Conservation (phyloP, 2,329 filamentous ascomycete species). For the Ophioceras dolichostomum region DNA sequence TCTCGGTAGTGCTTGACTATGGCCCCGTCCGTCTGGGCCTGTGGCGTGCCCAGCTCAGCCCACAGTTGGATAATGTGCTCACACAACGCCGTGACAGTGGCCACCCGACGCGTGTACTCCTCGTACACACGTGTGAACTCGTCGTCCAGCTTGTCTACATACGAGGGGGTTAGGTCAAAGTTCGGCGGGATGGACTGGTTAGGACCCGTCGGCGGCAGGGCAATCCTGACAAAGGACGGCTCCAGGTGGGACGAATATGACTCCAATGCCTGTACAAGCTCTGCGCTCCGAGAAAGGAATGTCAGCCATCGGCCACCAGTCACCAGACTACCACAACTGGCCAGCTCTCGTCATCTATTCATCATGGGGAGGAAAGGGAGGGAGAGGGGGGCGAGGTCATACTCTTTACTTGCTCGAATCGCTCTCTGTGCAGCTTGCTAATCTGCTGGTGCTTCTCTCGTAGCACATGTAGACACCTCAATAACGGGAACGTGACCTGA, state of each 20-base stretch:
- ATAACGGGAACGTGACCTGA: conserved; percentile 71
- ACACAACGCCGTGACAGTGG: conserved; percentile 58
- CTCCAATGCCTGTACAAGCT: conserved; percentile 85
- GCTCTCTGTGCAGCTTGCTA: conserved; percentile 73
- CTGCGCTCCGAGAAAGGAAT: conserved; percentile 28
- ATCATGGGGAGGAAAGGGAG: no score
- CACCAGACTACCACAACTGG: neutral
- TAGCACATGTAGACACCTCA: conserved; percentile 63
- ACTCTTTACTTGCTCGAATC: conserved; percentile 95
- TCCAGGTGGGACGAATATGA: conserved; percentile 96
- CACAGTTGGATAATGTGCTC: conserved; percentile 89
- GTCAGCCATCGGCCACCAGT: neutral
- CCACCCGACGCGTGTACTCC: conserved; percentile 79
- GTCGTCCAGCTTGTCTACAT: conserved; percentile 73
- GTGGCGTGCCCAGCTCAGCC: conserved; percentile 89
- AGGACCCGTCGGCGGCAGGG: conserved; percentile 69
- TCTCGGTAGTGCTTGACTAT: conserved; percentile 88
- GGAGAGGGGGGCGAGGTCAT: conserved; percentile 19
- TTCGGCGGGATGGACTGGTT: conserved; percentile 65
- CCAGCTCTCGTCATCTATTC: no score
- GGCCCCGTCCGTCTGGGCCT: conserved; percentile 76
- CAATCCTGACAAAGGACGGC: conserved; percentile 71
- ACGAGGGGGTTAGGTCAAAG: conserved; percentile 86
- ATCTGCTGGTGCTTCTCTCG: conserved; percentile 80
- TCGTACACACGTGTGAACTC: conserved; percentile 95